A percentile compares a stretch with the other conserved stretches of the same genome.
Conservation (phyloP, 2,329 filamentous ascomycete species). For the Davidsoniella australis region DNA sequence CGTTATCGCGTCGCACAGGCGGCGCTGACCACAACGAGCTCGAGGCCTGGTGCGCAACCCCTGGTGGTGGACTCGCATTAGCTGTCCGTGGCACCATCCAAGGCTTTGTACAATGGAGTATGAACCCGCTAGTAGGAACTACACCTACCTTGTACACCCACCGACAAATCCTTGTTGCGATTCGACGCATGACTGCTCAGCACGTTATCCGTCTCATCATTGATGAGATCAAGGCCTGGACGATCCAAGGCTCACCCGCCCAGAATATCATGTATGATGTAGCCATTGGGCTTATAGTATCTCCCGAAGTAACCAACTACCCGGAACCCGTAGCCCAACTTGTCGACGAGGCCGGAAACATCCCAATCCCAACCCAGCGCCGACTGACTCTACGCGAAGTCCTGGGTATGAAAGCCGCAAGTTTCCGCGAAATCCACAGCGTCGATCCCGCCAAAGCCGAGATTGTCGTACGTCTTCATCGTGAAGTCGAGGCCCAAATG, state of each 20-base stretch:
- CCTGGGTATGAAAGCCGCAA: slow-evolving; percentile 39
- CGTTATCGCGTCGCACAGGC: slow-evolving; percentile 41
- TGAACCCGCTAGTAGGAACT: slow-evolving; percentile 35
- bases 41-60: slow-evolving; percentile 45
- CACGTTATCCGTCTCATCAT: slow-evolving; percentile 44
- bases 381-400: slow-evolving; percentile 42
- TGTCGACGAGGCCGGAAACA: slow-evolving; percentile 22
- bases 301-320: slow-evolving; percentile 38
- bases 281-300: slow-evolving; percentile 50
- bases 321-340: slow-evolving; percentile 18
- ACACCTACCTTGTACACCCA: slow-evolving; percentile 55
- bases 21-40: slow-evolving; percentile 49
- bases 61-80: slow-evolving; percentile 36
- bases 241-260: slow-evolving; percentile 36
- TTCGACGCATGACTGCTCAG: slow-evolving; percentile 15
- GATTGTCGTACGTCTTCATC: slow-evolving; percentile 42
- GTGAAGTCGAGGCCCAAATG: slow-evolving; percentile 50
- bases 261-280: slow-evolving; percentile 49
- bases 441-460: slow-evolving; percentile 42
- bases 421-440: slow-evolving; percentile 38
- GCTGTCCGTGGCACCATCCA: slow-evolving; percentile 45
- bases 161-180: slow-evolving; percentile 44
- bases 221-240: slow-evolving; percentile 36
- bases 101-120: slow-evolving; percentile 48
- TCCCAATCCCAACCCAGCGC: slow-evolving; percentile 24